Conservation (phyloP, 2,329 filamentous ascomycete species). For the Fusarium nisikadoi region DNA sequence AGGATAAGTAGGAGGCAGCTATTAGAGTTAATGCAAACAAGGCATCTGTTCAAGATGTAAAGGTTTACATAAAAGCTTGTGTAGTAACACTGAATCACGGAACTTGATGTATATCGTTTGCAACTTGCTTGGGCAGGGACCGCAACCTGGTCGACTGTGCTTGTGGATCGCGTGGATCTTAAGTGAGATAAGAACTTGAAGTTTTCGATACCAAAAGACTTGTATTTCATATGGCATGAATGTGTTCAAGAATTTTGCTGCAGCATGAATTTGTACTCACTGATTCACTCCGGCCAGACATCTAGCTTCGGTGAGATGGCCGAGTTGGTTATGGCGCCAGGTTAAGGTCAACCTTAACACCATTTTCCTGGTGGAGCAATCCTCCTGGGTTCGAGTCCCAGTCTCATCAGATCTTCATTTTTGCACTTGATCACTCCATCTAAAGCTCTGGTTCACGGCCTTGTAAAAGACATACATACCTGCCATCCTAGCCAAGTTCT, state of each 20-base stretch:
- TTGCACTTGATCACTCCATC: neutral
- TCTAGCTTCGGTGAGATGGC: slow-evolving; percentile 6
- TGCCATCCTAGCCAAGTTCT: neutral
- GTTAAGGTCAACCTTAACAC: slow-evolving; percentile 1
- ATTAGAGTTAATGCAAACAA: accelerated
- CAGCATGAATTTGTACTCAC: neutral
- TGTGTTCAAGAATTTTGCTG: neutral
- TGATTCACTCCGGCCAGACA: too few species aligned
- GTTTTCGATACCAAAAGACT: accelerated
- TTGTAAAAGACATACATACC: neutral
- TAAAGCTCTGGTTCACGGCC: too few species aligned
- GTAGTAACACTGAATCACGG: accelerated
- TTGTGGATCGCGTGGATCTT: neutral
- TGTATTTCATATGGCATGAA: too few species aligned
- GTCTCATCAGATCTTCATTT: neutral
- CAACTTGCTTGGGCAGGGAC: accelerated
- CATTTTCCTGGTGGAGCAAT: slow-evolving; percentile 4
- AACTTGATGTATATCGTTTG: neutral
- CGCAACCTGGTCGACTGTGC: too few species aligned
- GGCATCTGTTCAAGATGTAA: accelerated
- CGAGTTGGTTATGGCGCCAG: slow-evolving; percentile 16
- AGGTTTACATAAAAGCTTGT: accelerated
- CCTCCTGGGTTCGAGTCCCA: neutral
- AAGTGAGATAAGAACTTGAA: accelerated
- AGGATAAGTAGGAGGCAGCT: accelerated